Base-by-base conservation (phyloP, 495 filamentous ascomycete genomes). In the Tricharina praecox region DNA sequence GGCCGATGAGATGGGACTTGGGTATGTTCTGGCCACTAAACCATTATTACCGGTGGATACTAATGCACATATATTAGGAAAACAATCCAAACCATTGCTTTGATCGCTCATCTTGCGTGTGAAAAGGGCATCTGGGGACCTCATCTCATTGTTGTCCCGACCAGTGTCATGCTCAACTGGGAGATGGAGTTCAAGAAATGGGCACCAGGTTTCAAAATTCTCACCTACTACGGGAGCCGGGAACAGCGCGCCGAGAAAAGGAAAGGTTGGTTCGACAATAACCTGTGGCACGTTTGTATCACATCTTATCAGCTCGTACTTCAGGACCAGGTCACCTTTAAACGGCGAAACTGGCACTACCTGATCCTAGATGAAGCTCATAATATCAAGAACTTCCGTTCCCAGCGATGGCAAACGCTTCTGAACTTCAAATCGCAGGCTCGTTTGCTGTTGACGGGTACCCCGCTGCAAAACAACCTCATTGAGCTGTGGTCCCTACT, bases 141-240 rank as follows among this genome's bases (percentile, higher is more conserved):
- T 0, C 92, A 99, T 69, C 67, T 99, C 18, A 81, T 99, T 30
- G 81, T 99, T 51, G 92, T 99, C 4, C 92, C 92, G 1, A 96
- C 92, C 7, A 94, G 86, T 64, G 92, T 99, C 23, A 94, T 99
- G 71, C 76, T 99, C 44, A 99, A 99, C 61, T 99, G 92, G 92
- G 92, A 96, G 62, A 95, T 94, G 80, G 92, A 99, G 63, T 99
- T 99, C 71, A 96, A 96, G 59, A 96, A 96, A 63, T 99, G 86
- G 78, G 86, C 85, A 41, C 92, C 92, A 10, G 92, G 92, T 1
- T 99, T 99, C 72, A 96, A 94, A 60, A 87, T 96, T 50, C 76
- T 96, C 52, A 87, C 86, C 1, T 99, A 99, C 67, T 96, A 96
- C 60, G 92, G 92, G 11, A 82, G 75, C 33, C 77, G 81, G 56